Evolutionary conservation across 2,329 filamentous ascomycete species (phyloP), one percentile per base, ranked within the genome.

Genomic region (Penicillium sp.): DNA sequence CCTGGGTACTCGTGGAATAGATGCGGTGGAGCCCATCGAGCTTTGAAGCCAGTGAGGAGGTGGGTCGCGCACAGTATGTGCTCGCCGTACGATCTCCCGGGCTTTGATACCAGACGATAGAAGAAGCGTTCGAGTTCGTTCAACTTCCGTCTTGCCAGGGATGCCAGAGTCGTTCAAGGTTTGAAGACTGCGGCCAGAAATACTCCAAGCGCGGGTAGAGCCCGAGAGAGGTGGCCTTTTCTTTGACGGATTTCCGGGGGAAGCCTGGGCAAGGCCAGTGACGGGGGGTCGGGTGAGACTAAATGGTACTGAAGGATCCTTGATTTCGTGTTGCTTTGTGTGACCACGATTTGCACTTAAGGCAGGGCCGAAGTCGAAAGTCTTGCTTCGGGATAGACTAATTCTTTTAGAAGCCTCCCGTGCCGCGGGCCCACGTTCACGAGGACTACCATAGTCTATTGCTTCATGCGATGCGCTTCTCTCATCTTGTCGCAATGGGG

Each of bases 101-200:
- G 93, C 93, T 75, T 96, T 96, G 68, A 97, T 87, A n/a, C 92
- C 93, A 0, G 91, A 91, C 61, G 88, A 90, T 22, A 96, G 80
- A 41, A 96, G 84, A 9, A 96, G 80, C 0, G 91, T 85, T 56
- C 86, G 84, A 2, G 93, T 82, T n/a, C 91, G 87, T 16, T 90
- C 89, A 52, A 96, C 83, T 65, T 97, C 93, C n/a, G 85, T 84
- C 65, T 83, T 86, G 10, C 82, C 86, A 29, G 90, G 68, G 3
- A 72, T 60, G 4, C 65, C 73, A 11, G 68, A 73, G 48, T 72
- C 73, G 16, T 68, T 68, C 6, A 71, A 67, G 6, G 66, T 67
- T 22, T 77, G 70, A 16, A 77, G 69, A 61, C 71, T 75, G 60
- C 77, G 78, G 57, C 84, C 79, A 22, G 82, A 81, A 48, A 86